Base-by-base conservation (phyloP, 768 basidiomycete genomes). In the Mycena vulgaris region DNA sequence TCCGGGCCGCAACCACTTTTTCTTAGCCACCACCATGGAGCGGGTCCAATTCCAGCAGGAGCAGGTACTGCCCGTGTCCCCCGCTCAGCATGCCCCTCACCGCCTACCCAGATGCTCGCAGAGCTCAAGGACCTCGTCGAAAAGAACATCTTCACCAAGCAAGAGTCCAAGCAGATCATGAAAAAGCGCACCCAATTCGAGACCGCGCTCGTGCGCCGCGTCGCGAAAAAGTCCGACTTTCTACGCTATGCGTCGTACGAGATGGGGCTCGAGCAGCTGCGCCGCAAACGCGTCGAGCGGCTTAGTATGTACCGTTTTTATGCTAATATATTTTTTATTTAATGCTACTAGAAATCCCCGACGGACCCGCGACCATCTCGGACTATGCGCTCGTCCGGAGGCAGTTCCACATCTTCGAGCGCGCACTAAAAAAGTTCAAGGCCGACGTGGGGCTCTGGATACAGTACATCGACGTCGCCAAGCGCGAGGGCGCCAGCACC, bases 41-140 rank as follows among this genome's bases (percentile, higher is more conserved):
- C 89, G 95, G 73, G 96, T 97, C 0, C 93, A 97, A 68, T 97
- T 93, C 75, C 91, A 97, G 81, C 94, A 97, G 80, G 96, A 97
- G 90, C 92, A 94, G 90, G 92, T 88, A 30, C 61, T 53, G 9
- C 9, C 45, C 37, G 5, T 23, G 39, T 40, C 19, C 42, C 9
- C n/a, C n/a, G 17, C 19, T 14, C 49, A 13, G 8, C 37, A 67
- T 59, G 66, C 21, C 39, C 51, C 21, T 45, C 21, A 37, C 17
- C 52, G 57, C 31, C 71, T 42, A 63, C 7, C n/a, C 78, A 93
- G 89, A 97, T 96, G 91, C 94, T 97, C 89, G 89, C 92, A 53
- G 96, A 98, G 91, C 92, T 97, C 78, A 96, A 95, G 81, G 95
- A 97, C 81, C 85, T 97, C 14, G 90, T 93, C 68, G 89, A 95